Base-by-base conservation (phyloP, 257 asterid species). In the Cruciata laevipes region DNA sequence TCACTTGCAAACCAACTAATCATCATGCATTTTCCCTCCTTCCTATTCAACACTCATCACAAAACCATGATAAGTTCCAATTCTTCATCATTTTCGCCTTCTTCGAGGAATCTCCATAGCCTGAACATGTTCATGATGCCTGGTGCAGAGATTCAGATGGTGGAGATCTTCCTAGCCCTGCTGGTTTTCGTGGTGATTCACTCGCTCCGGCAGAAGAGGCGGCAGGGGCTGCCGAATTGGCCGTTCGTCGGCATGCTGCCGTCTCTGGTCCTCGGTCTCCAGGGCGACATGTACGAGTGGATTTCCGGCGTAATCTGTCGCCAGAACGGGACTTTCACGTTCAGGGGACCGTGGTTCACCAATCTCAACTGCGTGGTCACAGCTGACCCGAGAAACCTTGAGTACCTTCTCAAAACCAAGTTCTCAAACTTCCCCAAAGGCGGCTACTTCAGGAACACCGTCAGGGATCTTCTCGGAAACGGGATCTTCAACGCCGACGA, bases 161-260 rank as follows among this genome's bases (percentile, higher is more conserved):
- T 85, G 2, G 98, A 92, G 72, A 59, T 92, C 13, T 35, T 83
- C 12, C 49, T 86, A 0, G 91, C 97, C 0, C 5, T 78, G 11
- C 13, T 81, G 0, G 91, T 86, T 51, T 92, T 89, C 71, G 8
- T 86, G 0, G 75, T 67, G 3, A 77, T 92, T 38, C 84, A 79
- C 70, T 78, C 79, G 6, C 25, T 85, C 32, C 77, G 96, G 27
- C 87, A 81, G 35, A 68, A 56, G 65, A 80, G 70, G 56, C 69
- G 37, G 4, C 87, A 81, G 23, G 97, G 96, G 21, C 80, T 92
- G 14, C 80, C 90, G 0, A 81, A 64, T 58, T 92, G 97, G 97
- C 98, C 98, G 11, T 3, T 92, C 11, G 73, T 92, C 11, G 97
- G 98, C 6, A 92, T 92, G 98, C 70, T 90, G 53, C 98, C 98